Evolutionary conservation across 2,329 filamentous ascomycete genomes (phyloP), one percentile per base, ranked within the genome.

Genomic region (Diaporthe sp.): DNA sequence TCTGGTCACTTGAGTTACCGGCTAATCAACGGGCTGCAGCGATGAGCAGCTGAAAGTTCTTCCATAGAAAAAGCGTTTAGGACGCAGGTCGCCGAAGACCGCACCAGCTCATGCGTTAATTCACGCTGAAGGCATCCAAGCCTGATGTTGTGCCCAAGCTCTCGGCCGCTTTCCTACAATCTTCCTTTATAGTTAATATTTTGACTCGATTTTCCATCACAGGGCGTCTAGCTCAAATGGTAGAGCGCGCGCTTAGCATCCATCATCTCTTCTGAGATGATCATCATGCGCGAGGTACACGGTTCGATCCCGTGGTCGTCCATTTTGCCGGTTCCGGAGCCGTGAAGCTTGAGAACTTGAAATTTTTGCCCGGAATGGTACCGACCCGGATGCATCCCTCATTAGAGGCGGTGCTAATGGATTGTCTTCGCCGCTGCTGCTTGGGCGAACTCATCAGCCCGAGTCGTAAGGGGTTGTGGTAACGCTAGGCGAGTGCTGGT

Each of bases 201-300:
- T 4, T 22, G 13, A 4, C 1, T n/a, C 1, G 0, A 5, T 0
- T 19, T 4, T 37, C 25, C 44, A 72, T 28, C 57, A 61, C 46
- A 73, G 71, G 71, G 71, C 71, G 71, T 73, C 71, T 73, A 73
- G 71, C 71, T 73, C 71, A 73, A 73, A 73, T 73, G 71, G 71
- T 73, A 73, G 71, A 73, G 71, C 71, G 71, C 71, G 71, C 60
- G 71, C 71, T 73, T 73, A 73, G 71, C 71, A 73, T 44, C 31
- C 15, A 19, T 62, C n/a, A 4, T 31, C 39, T 46, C 60, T 28
- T 39, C 7, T 1, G 37, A 62, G n/a, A 4, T n/a, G 25, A 19
- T 25, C 8, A 53, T 53, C 53, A 10, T 72, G 71, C 71, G 60
- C 71, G 71, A 73, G 71, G 71, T 73, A 73, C 58, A 73, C 71